Evolutionary conservation across 176 grass and related monocot genomes (phyloP), one percentile per base, ranked within the genome.

Genomic region (Rhynchospora tenuis): DNA sequence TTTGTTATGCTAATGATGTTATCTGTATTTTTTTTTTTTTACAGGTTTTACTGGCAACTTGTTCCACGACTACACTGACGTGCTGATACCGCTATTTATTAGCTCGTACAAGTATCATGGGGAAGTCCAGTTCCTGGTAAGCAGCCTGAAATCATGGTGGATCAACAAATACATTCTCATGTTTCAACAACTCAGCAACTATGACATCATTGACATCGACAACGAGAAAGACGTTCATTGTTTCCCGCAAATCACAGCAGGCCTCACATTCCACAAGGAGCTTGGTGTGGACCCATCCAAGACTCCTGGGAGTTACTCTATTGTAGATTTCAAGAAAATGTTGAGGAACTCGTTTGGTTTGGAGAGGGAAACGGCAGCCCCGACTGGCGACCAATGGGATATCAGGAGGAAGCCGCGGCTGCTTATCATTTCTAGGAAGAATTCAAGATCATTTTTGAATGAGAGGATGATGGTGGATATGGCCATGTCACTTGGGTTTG

Each of bases 51-150:
- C 92, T 13, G 95, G 92, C 1, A 98, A 98, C 82, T 84, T 98
- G 6, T 98, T 94, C 84, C 95, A 98, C 27, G 92, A 98, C 47
- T 93, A 93, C 92, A 88, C 95, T 5, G 95, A 98, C 59, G 90
- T 98, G 65, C 76, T 98, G 1, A 87, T 98, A 1, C 95, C 95
- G 26, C 79, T 98, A 42, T 98, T 94, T 73, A 82, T 87, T 13
- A 87, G 83, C 85, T 90, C 92, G 0, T 68, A 91, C 84, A 87
- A 88, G 27, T 91, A 91, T 43, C 79, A 48, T 1, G 92, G 92
- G n/a, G 92, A 98, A 84, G 92, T 98, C 9, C 84, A 83, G 84
- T 86, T 98, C 81, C 62, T 98, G 54, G 48, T 93, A 12, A 80
- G 87, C 8, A 88, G 61, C 42, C 19, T 89, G 44, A 94, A 88